Percentiles rank a stretch among this genome's conserved stretches.
Conservation (phyloP, 2,329 filamentous ascomycete genomes). For the Talaromyces albobiverticillius region DNA sequence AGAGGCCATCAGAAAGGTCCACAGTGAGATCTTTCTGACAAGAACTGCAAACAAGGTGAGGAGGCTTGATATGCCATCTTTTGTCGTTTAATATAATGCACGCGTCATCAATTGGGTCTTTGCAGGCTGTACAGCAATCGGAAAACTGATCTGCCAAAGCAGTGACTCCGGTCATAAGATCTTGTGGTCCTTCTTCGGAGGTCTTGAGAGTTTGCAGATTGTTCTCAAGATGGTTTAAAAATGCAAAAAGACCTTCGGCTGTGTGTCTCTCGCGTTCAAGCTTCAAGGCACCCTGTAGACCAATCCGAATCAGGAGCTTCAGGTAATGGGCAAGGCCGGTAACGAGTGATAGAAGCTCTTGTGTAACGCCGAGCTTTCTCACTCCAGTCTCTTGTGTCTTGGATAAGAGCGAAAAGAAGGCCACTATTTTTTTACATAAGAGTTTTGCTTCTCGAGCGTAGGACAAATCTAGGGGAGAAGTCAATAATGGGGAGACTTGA, state of each 20-base stretch:
- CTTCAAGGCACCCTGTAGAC: constrained; percentile 86
- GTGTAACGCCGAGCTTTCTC: constrained; percentile 89
- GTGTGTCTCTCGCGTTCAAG: constrained; percentile 79
- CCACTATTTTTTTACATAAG: constrained; percentile 98
- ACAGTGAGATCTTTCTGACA: constrained; percentile 73
- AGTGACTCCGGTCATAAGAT: constrained; percentile 63
- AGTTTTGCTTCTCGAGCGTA: constrained; percentile 97
- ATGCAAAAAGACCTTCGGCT: constrained; percentile 72
- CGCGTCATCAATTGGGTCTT: constrained; percentile 89
- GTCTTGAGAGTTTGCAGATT: constrained; percentile 71
- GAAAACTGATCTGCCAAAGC: constrained; percentile 71
- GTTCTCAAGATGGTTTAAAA: constrained; percentile 78
- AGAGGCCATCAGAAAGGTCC: constrained; percentile 66
- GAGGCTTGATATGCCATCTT: constrained; percentile 72
- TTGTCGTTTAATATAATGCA: constrained; percentile 72
- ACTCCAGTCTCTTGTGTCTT: constrained; percentile 92
- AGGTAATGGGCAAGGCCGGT: constrained; percentile 96
- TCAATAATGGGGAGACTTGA: constrained; percentile 21
- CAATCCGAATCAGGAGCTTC: constrained; percentile 95
- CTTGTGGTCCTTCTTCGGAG: constrained; percentile 63
- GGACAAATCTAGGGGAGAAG: constrained; percentile 63
- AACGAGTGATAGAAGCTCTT: constrained; percentile 95
- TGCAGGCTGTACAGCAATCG: constrained; percentile 79
- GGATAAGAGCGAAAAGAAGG: constrained; percentile 91
- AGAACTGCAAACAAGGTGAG: constrained; percentile 66